Evolutionary conservation across 2,329 filamentous ascomycete species (phyloP), one percentile per base, ranked within the genome.

Genomic region (Monilinia laxa): DNA sequence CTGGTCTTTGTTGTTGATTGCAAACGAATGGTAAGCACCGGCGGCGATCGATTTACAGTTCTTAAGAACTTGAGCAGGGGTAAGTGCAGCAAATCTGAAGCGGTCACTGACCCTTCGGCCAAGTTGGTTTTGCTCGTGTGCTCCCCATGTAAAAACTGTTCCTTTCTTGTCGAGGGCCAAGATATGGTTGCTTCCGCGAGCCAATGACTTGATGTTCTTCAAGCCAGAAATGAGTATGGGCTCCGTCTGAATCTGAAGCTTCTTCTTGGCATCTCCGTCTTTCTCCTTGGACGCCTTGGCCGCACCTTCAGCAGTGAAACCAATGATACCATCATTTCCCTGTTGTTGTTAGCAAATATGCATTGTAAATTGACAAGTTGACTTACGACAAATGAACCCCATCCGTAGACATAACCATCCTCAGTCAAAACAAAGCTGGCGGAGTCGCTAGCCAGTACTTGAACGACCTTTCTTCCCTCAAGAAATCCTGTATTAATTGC

Each of bases 1-100:
- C 40, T 85, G 83, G 51, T 88, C 88, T 38, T 88, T 84, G 69
- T 87, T 84, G 72, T 85, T 84, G 59, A 92, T 84, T 60, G 89
- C 90, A 73, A 96, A 94, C 72, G 88, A 90, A 80, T 96, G 91
- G 78, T 93, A 94, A 18, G 89, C 86, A 55, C 92, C 92, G 20
- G 69, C 81, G 79, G 3, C 78, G 60, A 51, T 68, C 69, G 60
- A 75, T 75, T 58, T 70, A 74, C 70, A 72, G 71, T 25, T 71
- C 65, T 54, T 72, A 67, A 14, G 75, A 65, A 25, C 72, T 72
- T 82, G 76, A 69, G 16, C 70, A 67, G 35, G 76, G 38, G 73
- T 67, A 14, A 77, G 72, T 45, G 70, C 73, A 18, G 70, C 68
- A 25, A 62, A 63, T 14, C 69, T 69, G 14, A 70, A 75, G n/a